Percentiles rank a stretch among this genome's conserved stretches.
phyloP scores from a whole-genome alignment of 176 grass and related monocot genomes.

The Musa itinerans region DNA sequence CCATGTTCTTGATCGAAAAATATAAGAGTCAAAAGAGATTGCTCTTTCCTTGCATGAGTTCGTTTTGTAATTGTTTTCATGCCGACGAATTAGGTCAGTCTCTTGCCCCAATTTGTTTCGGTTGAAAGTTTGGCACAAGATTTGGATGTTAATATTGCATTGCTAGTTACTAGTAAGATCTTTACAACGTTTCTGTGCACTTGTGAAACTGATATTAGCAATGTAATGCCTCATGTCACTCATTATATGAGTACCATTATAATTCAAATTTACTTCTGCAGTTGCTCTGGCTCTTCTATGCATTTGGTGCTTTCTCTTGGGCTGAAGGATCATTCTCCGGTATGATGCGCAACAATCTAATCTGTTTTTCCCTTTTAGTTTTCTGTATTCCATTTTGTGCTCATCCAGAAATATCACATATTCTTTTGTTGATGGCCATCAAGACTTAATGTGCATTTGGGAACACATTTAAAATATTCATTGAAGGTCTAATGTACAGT shows the following conservation, averaged over 20 bases:
- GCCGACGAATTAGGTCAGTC: not conserved
- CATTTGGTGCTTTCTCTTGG: conserved; percentile 83
- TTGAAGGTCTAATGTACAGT: no score
- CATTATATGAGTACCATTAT: not conserved
- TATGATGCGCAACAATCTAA: conserved; percentile 26
- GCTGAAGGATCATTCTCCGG: conserved; percentile 84
- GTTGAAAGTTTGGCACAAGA: not conserved
- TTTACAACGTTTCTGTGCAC: not conserved
- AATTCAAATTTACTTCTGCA: conserved; percentile 24
- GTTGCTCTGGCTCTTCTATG: conserved; percentile 49
- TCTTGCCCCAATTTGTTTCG: not conserved
- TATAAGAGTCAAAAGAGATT: no score
- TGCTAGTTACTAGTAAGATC: not conserved
- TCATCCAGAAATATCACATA: not conserved
- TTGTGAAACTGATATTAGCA: not conserved
- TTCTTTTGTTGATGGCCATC: not conserved
- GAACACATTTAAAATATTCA: no score
- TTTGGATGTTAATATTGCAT: not conserved
- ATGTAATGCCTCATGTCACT: not conserved
- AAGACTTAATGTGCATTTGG: not conserved
- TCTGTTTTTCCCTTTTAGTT: not conserved
- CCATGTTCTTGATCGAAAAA: no score
- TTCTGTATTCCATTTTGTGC: conserved; percentile 5
- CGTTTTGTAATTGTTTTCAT: not conserved
- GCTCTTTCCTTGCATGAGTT: no score